phyloP scores from a whole-genome alignment of 2,329 filamentous ascomycete genomes.

The Aspergillus aculeatinus region DNA sequence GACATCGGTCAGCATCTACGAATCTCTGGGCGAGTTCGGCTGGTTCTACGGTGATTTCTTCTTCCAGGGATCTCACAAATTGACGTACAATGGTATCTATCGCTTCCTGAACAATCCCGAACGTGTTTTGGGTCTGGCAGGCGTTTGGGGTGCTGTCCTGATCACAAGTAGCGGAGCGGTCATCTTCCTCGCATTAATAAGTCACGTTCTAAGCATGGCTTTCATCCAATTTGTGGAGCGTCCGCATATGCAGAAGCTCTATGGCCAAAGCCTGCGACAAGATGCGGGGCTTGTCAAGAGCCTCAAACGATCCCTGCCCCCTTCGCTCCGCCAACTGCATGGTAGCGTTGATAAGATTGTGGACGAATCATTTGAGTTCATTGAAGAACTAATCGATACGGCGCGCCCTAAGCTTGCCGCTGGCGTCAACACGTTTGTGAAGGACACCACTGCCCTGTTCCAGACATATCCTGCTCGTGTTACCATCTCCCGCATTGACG shows the following conservation, averaged over 20 bases:
- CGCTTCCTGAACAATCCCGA: slow-evolving; percentile 98
- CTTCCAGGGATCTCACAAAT: slow-evolving; percentile 81
- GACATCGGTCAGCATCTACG: slow-evolving; percentile 91
- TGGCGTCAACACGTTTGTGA: slow-evolving; percentile 81
- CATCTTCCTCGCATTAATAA: slow-evolving; percentile 80
- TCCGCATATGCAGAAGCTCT: slow-evolving; percentile 97
- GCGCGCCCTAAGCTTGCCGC: slow-evolving; percentile 83
- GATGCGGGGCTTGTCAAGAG: slow-evolving; percentile 92
- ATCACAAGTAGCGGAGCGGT: slow-evolving; percentile 88
- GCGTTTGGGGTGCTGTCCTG: slow-evolving; percentile 91
- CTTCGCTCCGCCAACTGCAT: slow-evolving; percentile 78
- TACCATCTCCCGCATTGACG: slow-evolving; percentile 74
- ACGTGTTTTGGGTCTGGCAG: slow-evolving; percentile 86
- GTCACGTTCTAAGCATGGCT: slow-evolving; percentile 78
- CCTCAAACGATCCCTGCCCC: slow-evolving; percentile 80
- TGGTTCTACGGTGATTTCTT: slow-evolving; percentile 99
- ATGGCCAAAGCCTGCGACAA: slow-evolving; percentile 76
- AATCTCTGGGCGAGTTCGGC: slow-evolving; percentile 93
- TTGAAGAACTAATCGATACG: slow-evolving; percentile 85
- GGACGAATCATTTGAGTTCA: slow-evolving; percentile 80
- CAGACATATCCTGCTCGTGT: slow-evolving; percentile 85
- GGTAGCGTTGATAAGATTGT: slow-evolving; percentile 83
- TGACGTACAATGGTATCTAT: slow-evolving; percentile 97
- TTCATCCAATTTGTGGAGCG: slow-evolving; percentile 94
- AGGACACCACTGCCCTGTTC: slow-evolving; percentile 83